Percentiles rank a stretch among this genome's conserved stretches.
Conservation (phyloP, 2,329 filamentous ascomycete species). For the Nannizziopsis barbatae region DNA sequence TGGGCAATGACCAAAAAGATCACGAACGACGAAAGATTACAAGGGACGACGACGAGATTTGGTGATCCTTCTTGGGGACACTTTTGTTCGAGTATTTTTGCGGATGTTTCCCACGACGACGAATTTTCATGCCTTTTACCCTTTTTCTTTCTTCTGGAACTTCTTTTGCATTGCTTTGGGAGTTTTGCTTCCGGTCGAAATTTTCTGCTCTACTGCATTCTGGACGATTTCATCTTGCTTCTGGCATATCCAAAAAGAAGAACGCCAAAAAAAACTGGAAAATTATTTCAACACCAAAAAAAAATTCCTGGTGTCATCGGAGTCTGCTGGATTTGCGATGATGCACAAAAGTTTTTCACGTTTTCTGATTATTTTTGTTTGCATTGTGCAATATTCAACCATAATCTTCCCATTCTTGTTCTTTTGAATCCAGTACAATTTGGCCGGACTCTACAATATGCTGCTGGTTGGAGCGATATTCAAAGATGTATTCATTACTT, state of each 20-base stretch:
- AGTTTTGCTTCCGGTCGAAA: slow-evolving; percentile 1
- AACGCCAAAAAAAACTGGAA: background rate
- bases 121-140: background rate
- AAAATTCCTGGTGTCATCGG: too few species aligned
- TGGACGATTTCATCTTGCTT: background rate
- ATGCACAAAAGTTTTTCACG: too few species aligned
- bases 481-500: too few species aligned
- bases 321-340: too few species aligned
- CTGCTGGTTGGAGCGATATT: too few species aligned
- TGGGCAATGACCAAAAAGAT: too few species aligned
- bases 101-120: background rate
- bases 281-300: too few species aligned
- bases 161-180: slow-evolving; percentile 3
- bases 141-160: background rate
- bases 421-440: too few species aligned
- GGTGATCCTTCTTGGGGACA: slow-evolving; percentile 6
- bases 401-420: background rate
- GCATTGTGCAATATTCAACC: background rate
- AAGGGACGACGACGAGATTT: background rate
- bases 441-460: too few species aligned
- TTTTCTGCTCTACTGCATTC: background rate
- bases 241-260: background rate
- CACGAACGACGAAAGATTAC: background rate
- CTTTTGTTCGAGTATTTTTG: slow-evolving; percentile 7
- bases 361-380: background rate